A percentile compares a stretch with the other conserved stretches of the same genome.
Evolutionary conservation across 2,329 filamentous ascomycete genomes (phyloP).

Genomic region (Cladosporium sp.): DNA sequence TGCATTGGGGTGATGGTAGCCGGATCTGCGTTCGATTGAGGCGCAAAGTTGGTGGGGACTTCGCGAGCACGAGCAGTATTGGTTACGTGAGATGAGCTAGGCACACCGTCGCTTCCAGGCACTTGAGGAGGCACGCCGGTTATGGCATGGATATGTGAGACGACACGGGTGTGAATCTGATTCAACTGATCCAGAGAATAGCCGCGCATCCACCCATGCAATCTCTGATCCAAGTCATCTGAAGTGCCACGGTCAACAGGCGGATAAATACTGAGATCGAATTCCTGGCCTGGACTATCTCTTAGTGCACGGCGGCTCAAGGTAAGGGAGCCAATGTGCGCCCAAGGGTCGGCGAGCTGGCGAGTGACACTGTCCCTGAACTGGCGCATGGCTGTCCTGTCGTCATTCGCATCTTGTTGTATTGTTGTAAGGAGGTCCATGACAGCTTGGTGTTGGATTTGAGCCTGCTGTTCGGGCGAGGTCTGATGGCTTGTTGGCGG

Average conservation of each 20-base stretch:
- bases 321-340: not conserved
- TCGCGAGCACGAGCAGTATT: too few species aligned
- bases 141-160: not conserved
- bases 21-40: too few species aligned
- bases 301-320: not conserved
- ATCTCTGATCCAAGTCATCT: not conserved
- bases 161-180: not conserved
- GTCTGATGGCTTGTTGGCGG: not conserved
- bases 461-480: not conserved
- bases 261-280: too few species aligned
- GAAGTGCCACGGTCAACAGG: too few species aligned
- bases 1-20: too few species aligned
- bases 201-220: accelerated
- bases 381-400: not conserved
- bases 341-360: not conserved
- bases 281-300: too few species aligned
- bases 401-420: not conserved
- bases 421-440: not conserved
- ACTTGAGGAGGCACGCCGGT: not conserved
- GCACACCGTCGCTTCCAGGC: not conserved
- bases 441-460: not conserved
- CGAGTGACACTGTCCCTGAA: not conserved
- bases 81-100: not conserved
- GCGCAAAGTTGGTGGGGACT: too few species aligned
- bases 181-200: not conserved